These are phyloP conservation scores for Syncephalastrum sp. DNA, from an alignment of 371 early-diverging fungal genomes.

Conservation along the genomic window DNA sequence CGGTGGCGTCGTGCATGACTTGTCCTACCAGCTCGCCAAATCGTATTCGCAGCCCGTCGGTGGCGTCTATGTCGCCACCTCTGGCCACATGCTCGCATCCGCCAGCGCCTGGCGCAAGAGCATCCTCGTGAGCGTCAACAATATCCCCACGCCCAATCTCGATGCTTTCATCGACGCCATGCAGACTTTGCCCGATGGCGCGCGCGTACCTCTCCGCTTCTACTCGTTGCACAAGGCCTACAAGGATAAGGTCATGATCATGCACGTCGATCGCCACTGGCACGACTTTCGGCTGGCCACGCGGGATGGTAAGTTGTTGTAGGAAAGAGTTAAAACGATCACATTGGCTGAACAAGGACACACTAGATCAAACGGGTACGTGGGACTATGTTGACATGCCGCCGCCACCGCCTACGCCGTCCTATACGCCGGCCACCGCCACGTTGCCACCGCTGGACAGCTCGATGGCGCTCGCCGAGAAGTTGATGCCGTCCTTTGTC, in stretches of 20 bases:
- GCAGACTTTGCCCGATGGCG: slow-evolving; percentile 66
- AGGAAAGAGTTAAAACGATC: not conserved
- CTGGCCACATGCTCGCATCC: slow-evolving; percentile 67
- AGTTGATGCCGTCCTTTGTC: slow-evolving; percentile 68
- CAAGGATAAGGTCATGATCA: slow-evolving; percentile 67
- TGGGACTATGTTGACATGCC: slow-evolving; percentile 82
- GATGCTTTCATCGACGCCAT: slow-evolving; percentile 75
- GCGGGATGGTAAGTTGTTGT: slow-evolving; percentile 62
- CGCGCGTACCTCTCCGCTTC: slow-evolving; percentile 79
- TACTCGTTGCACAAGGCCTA: slow-evolving; percentile 67
- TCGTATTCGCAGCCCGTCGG: slow-evolving; percentile 68
- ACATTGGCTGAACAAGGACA: not conserved
- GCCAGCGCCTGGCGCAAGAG: slow-evolving; percentile 60
- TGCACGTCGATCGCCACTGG: slow-evolving; percentile 86
- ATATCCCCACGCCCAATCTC: slow-evolving; percentile 68
- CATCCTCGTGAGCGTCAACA: slow-evolving; percentile 67
- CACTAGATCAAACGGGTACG: slow-evolving; percentile 63
- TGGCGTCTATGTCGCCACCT: slow-evolving; percentile 81
- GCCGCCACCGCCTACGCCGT: slow-evolving; percentile 51
- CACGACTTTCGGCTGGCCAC: slow-evolving; percentile 71
- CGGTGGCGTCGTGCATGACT: slow-evolving; percentile 79
- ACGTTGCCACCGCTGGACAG: slow-evolving; percentile 57
- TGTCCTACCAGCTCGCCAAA: slow-evolving; percentile 86
- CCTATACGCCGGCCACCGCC: slow-evolving; percentile 61
- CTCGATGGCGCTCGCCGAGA: slow-evolving; percentile 47